phyloP scores from a whole-genome alignment of 495 filamentous ascomycete genomes.

The Aspergillus olivimuriae region DNA sequence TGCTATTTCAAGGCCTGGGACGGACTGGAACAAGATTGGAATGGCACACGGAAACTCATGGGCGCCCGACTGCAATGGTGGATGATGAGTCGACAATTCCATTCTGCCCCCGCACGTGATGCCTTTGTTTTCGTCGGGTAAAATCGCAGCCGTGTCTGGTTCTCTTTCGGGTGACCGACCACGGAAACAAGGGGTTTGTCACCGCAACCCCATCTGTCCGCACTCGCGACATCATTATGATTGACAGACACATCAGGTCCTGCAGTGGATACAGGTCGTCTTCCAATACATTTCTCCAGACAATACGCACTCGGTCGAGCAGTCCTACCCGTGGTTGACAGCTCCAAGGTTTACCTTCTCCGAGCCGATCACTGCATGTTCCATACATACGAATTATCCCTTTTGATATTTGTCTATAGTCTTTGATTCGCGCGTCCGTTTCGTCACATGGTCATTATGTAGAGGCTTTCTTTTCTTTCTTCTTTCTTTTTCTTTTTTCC shows the following conservation, averaged over 20 bases:
- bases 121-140: conserved; percentile 18
- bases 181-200: too few relatives aligned
- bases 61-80: neutral
- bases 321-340: too few relatives aligned
- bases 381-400: neutral
- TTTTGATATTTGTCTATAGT: neutral
- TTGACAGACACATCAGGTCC: too few relatives aligned
- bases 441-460: conserved; percentile 1
- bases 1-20: too few relatives aligned
- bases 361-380: too few relatives aligned
- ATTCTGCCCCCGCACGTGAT: conserved; percentile 13
- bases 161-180: neutral
- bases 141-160: conserved; percentile 14
- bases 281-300: too few relatives aligned
- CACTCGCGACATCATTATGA: too few relatives aligned
- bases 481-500: neutral
- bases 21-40: too few relatives aligned
- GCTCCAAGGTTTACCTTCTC: too few relatives aligned
- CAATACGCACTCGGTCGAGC: too few relatives aligned
- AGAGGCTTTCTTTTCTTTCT: neutral
- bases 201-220: too few relatives aligned
- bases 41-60: neutral
- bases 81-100: neutral
- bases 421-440: neutral
- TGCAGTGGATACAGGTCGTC: too few relatives aligned